Conservation (phyloP, 352 stramenopile species). For the Blastocystis sp. region DNA sequence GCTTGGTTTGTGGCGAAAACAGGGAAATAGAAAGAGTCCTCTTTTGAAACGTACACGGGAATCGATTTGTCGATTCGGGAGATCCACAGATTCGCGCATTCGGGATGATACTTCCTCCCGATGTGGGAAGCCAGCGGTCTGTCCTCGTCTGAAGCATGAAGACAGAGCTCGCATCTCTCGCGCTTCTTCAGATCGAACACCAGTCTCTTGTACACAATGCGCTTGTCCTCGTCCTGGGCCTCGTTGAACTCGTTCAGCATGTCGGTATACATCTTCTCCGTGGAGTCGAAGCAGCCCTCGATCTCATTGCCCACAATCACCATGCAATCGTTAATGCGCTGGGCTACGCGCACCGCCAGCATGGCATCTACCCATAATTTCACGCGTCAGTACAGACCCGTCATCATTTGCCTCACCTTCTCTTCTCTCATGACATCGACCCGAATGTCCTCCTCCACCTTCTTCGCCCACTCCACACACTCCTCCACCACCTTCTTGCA, state of each 20-base stretch:
- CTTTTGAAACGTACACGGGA: conserved; percentile 38
- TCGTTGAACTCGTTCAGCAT: conserved; percentile 39
- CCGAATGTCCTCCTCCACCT: conserved; percentile 31
- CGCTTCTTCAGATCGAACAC: conserved; percentile 8
- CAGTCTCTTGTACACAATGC: neutral
- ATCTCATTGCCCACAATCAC: conserved; percentile 38
- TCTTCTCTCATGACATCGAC: neutral
- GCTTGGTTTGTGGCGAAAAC: neutral
- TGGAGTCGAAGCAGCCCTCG: conserved; percentile 23
- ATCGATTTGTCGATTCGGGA: conserved; percentile 29
- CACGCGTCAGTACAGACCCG: neutral
- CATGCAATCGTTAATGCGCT: conserved; percentile 45
- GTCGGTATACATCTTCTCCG: conserved; percentile 22
- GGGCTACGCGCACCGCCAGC: conserved; percentile 33
- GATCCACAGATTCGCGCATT: conserved; percentile 59
- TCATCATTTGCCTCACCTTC: neutral
- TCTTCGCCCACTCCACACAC: conserved; percentile 28
- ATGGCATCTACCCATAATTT: conserved; percentile 42
- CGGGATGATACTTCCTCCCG: conserved; percentile 41
- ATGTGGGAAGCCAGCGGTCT: conserved; percentile 2
- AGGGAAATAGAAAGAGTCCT: conserved; percentile 54
- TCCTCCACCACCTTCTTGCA: conserved; percentile 44
- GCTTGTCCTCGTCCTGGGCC: neutral
- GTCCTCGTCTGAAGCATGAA: conserved; percentile 29
- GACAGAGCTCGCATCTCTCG: conserved; percentile 28